These are phyloP conservation scores for Melampsora larici-populina DNA, from an alignment of 1,284 basidiomycete species.

Conservation along the genomic window DNA sequence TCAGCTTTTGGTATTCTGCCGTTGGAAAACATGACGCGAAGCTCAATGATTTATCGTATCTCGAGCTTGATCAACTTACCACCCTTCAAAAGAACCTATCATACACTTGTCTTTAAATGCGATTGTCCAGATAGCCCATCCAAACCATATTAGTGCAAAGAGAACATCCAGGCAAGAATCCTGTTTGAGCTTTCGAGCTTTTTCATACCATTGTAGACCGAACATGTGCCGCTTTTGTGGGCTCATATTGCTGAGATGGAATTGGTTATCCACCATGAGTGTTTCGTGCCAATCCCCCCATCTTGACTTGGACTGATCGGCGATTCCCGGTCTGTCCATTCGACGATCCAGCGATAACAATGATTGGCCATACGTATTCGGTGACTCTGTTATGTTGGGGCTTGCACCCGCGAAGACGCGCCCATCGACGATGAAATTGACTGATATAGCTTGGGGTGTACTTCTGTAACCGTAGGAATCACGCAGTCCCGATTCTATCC, in stretches of 20 bases:
- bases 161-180: neutral
- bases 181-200: neutral
- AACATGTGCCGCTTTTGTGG: neutral
- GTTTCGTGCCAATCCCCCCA: neutral
- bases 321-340: neutral
- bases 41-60: too few relatives aligned
- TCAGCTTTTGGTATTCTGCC: neutral
- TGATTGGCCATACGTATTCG: neutral
- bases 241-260: neutral
- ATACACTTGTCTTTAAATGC: neutral
- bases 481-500: neutral
- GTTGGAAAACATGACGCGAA: too few relatives aligned
- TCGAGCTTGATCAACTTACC: neutral
- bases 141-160: neutral
- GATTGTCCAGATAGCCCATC: neutral
- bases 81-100: neutral
- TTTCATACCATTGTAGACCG: neutral
- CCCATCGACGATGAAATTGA: constrained; percentile 1
- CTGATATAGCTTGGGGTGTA: neutral
- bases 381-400: neutral
- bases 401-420: neutral
- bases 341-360: neutral
- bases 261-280: neutral
- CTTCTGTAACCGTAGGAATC: neutral
- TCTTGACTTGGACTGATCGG: neutral